phyloP scores from a whole-genome alignment of 2,329 filamentous ascomycete genomes.

The Cyphellophora attinorum region DNA sequence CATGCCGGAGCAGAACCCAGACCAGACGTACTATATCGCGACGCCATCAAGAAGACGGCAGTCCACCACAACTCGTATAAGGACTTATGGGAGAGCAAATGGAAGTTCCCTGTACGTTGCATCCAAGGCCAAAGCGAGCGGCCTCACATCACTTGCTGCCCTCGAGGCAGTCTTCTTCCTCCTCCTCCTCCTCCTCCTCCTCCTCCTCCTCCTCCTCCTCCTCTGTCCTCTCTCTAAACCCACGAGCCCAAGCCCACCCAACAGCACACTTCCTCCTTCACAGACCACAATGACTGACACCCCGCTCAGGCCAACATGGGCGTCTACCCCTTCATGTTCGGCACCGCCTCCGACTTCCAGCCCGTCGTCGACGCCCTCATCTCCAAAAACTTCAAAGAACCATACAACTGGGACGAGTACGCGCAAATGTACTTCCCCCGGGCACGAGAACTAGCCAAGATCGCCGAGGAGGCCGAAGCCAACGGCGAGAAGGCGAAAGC shows the following conservation, averaged over 20 bases:
- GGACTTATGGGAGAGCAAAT: slow-evolving; percentile 66
- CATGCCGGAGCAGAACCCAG: too few relatives aligned
- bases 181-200: too few relatives aligned
- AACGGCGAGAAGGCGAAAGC: slow-evolving; percentile 44
- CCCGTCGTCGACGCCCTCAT: slow-evolving; percentile 59
- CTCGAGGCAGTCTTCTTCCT: too few relatives aligned
- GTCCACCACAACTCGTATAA: slow-evolving; percentile 52
- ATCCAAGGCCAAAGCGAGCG: not conserved
- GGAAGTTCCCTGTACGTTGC: slow-evolving; percentile 51
- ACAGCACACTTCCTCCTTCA: too few relatives aligned
- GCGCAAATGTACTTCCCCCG: slow-evolving; percentile 53
- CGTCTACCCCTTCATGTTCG: slow-evolving; percentile 69
- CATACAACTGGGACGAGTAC: slow-evolving; percentile 52
- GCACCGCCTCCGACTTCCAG: slow-evolving; percentile 57
- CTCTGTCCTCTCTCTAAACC: too few relatives aligned
- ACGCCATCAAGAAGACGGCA: slow-evolving; percentile 37
- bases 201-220: too few relatives aligned
- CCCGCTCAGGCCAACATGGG: slow-evolving; percentile 43
- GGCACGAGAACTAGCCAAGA: slow-evolving; percentile 46
- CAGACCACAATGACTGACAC: slow-evolving; percentile 1
- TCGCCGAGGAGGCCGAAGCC: slow-evolving; percentile 42
- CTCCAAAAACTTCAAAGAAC: slow-evolving; percentile 53
- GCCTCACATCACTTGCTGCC: not conserved
- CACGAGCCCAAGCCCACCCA: too few relatives aligned
- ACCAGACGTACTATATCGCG: slow-evolving; percentile 29